Evolutionary conservation across 2,329 filamentous ascomycete genomes (phyloP), one percentile per base, ranked within the genome.

Genomic region (Neofusicoccum umdonicola): DNA sequence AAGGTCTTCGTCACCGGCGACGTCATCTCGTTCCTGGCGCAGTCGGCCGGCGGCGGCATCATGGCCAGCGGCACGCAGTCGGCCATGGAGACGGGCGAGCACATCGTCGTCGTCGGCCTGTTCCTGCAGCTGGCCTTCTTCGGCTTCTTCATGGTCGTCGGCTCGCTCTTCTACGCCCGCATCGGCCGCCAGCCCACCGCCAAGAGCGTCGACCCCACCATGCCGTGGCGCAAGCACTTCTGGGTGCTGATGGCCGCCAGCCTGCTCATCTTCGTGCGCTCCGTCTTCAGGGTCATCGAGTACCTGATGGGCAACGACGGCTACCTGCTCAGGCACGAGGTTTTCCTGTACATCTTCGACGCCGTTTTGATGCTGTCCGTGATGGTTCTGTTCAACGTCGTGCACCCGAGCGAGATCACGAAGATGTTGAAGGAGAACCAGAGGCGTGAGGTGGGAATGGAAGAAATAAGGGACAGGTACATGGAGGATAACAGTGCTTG

Each of bases 231-330:
- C 66, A 75, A 74, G 57, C 75, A 78, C 64, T 71, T 85, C 67
- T 61, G 70, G 11, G 73, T 74, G 0, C 74, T 86, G 12, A 85
- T 84, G 67, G 50, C 69, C 2, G 74, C 76, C 27, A 80, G 77
- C 65, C 66, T 70, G 0, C 71, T 85, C 15, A 84, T 86, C 68
- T 71, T 85, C 65, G 65, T 84, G 3, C 77, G 84, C 31, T 80
- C 73, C 4, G 65, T 84, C 2, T 83, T 84, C 60, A 77, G 83
- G 37, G 74, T 85, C 11, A 71, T 79, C 6, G 83, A 85, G 72
- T 86, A 82, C 65, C 66, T 73, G 0, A 70, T 78, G 68, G 82
- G 83, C 2, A 74, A 77, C 31, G 67, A 73, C 22, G 83, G 83
- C 0, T 79, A 75, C 56, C 68, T 85, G 8, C 71, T 83, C 48